Evolutionary conservation across 2,329 filamentous ascomycete genomes (phyloP).

Genomic region (Botryosphaeria agaves): DNA sequence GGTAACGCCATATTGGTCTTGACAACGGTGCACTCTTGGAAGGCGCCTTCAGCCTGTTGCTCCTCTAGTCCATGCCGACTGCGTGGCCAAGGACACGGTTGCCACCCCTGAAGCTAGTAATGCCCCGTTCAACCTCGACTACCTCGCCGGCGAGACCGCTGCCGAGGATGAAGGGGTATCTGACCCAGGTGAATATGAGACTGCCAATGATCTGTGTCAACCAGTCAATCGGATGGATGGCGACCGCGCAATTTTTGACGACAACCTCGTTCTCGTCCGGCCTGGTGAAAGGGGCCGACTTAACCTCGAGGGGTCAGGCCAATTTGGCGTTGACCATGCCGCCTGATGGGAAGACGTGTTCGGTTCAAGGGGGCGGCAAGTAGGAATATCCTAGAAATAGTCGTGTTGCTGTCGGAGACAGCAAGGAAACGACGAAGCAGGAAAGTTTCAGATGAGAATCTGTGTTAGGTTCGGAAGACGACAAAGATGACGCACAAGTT

Average conservation of each 20-base stretch:
- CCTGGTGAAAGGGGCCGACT: constrained; percentile 7
- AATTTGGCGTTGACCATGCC: constrained; percentile 7
- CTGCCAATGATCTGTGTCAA: too few relatives aligned
- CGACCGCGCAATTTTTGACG: constrained; percentile 18
- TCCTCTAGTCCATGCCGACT: constrained; percentile 3
- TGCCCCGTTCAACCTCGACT: too few relatives aligned
- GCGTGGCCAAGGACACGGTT: too few relatives aligned
- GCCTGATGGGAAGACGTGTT: constrained; percentile 7
- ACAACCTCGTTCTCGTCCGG: constrained; percentile 13
- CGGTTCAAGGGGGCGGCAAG: not conserved
- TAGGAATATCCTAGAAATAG: not conserved
- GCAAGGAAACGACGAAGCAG: not conserved
- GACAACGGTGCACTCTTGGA: constrained; percentile 8
- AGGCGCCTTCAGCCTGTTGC: constrained; percentile 5
- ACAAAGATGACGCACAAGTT: too few relatives aligned
- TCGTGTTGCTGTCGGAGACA: not conserved
- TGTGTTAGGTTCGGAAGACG: not conserved
- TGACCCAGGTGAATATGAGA: constrained; percentile 5
- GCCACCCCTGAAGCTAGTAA: too few relatives aligned
- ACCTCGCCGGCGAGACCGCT: constrained; percentile 9
- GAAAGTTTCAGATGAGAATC: not conserved
- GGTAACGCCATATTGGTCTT: constrained; percentile 3
- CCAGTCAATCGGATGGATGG: constrained; percentile 22
- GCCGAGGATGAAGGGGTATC: constrained; percentile 13
- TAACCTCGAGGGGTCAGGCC: constrained; percentile 7